phyloP scores from a whole-genome alignment of 768 basidiomycete genomes.

The Daedalea quercina region DNA sequence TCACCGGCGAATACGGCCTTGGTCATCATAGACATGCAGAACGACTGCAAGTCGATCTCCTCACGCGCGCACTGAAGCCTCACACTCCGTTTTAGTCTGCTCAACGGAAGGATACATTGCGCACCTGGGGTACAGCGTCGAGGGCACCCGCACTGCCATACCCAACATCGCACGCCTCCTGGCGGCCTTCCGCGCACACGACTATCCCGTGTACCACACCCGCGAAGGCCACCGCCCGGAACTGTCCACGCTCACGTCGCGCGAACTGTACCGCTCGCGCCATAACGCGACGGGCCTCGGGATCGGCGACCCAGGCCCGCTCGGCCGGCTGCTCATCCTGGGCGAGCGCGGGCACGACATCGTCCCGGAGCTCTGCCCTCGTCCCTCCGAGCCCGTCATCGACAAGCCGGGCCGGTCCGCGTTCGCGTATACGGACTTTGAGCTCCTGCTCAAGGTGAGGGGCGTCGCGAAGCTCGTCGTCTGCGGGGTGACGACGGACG shows the following conservation, averaged over 20 bases:
- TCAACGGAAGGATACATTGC: not conserved
- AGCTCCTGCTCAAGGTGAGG: constrained; percentile 1
- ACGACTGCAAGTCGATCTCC: not conserved
- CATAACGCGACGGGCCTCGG: constrained; percentile 2
- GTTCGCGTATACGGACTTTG: constrained; percentile 5
- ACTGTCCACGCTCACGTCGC: constrained; percentile 2
- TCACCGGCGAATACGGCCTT: not conserved
- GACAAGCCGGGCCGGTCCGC: constrained; percentile 7
- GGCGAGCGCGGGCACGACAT: constrained; percentile 8
- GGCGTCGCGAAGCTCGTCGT: constrained; percentile 3
- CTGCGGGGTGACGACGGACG: constrained; percentile 7
- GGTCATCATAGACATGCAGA: constrained; percentile 3
- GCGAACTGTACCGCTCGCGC: constrained; percentile 3
- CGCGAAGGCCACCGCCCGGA: constrained; percentile 6
- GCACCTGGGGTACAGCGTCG: not conserved
- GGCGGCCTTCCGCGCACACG: not conserved
- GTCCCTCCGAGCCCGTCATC: constrained; percentile 1
- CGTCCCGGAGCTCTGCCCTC: constrained; percentile 2
- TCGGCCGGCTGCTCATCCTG: constrained; percentile 4
- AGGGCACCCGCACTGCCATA: not conserved
- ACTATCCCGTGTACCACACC: constrained; percentile 5
- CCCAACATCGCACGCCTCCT: not conserved
- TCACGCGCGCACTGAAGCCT: no score
- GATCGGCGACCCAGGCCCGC: constrained; percentile 6
- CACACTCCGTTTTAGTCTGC: not conserved